A percentile compares a stretch with the other conserved stretches of the same genome.
phyloP scores from a whole-genome alignment of 495 filamentous ascomycete genomes.

The Pyrenula aspistea region DNA sequence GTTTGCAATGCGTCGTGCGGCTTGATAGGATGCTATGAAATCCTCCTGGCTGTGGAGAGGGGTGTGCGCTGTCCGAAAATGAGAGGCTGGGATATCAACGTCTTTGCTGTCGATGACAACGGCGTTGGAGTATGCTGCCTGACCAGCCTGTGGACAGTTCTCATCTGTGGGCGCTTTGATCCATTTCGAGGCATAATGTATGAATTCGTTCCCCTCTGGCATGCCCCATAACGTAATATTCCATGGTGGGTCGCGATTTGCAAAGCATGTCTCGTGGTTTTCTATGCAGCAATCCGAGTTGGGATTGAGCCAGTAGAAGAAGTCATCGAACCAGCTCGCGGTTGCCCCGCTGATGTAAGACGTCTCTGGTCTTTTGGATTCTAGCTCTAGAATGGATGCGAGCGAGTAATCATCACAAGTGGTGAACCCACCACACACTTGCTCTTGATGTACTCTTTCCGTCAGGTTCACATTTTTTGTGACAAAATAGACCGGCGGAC shows the following conservation, averaged over 20 bases:
- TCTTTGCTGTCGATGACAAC: conserved; percentile 61
- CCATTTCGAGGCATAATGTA: conserved; percentile 75
- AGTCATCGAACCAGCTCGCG: conserved; percentile 95
- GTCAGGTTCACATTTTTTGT: conserved; percentile 71
- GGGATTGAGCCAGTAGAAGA: conserved; percentile 90
- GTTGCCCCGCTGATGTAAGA: conserved; percentile 88
- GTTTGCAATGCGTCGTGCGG: conserved; percentile 78
- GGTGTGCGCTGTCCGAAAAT: conserved; percentile 84
- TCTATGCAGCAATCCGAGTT: conserved; percentile 69
- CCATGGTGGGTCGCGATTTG: conserved; percentile 62
- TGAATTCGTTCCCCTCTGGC: conserved; percentile 84
- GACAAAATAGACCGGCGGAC: conserved; percentile 95
- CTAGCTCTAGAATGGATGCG: conserved; percentile 78
- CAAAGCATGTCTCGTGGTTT: conserved; percentile 62
- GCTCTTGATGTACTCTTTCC: conserved; percentile 57
- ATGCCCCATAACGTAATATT: conserved; percentile 80
- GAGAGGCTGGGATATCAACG: conserved; percentile 59
- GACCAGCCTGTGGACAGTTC: conserved; percentile 76
- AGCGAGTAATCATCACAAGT: conserved; percentile 76
- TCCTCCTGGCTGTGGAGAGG: conserved; percentile 81
- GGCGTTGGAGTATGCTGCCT: conserved; percentile 76
- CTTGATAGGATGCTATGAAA: conserved; percentile 81
- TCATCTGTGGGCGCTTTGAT: conserved; percentile 65
- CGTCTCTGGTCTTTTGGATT: conserved; percentile 78
- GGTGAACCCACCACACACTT: conserved; percentile 83